phyloP scores from a whole-genome alignment of 1,284 basidiomycete species.

The Anthracocystis walkeri region DNA sequence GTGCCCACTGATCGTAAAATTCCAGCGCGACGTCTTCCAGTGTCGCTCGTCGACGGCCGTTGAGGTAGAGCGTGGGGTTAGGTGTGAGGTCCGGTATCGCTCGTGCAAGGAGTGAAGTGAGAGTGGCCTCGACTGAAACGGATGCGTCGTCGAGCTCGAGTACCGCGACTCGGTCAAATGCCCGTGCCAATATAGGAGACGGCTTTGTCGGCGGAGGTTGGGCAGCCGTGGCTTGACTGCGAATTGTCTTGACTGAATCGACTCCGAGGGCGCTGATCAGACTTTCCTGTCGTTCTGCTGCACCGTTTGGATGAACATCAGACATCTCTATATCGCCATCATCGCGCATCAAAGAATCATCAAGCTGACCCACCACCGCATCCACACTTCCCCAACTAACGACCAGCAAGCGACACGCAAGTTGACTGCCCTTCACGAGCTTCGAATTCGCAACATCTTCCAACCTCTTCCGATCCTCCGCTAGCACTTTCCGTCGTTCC shows the following conservation, averaged over 20 bases:
- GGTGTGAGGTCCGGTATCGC: slow-evolving; percentile 30
- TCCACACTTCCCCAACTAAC: slow-evolving; percentile 27
- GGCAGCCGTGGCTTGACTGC: background rate
- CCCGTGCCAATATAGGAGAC: background rate
- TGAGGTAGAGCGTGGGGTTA: slow-evolving; percentile 13
- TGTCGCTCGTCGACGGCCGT: slow-evolving; percentile 14
- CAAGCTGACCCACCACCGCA: background rate
- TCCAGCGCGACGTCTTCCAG: slow-evolving; percentile 25
- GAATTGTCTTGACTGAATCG: slow-evolving; percentile 1
- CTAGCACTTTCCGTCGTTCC: slow-evolving; percentile 10
- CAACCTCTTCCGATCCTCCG: slow-evolving; percentile 25
- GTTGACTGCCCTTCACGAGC: slow-evolving; percentile 16
- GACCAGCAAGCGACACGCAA: slow-evolving; percentile 34
- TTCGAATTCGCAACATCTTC: slow-evolving; percentile 19
- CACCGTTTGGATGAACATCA: slow-evolving; percentile 2
- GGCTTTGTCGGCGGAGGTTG: background rate
- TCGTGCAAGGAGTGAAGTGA: slow-evolving; percentile 14
- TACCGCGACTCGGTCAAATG: slow-evolving; percentile 33
- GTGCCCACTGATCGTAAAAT: slow-evolving; percentile 27
- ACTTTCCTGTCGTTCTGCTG: background rate
- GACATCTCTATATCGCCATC: slow-evolving; percentile 27
- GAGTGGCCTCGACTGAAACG: slow-evolving; percentile 20
- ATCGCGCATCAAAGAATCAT: background rate
- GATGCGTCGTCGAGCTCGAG: slow-evolving; percentile 42
- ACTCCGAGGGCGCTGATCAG: slow-evolving; percentile 20